These are phyloP conservation scores for Phaeophleospora eucalypticola DNA, from an alignment of 2,329 filamentous ascomycete species.

Conservation along the genomic window DNA sequence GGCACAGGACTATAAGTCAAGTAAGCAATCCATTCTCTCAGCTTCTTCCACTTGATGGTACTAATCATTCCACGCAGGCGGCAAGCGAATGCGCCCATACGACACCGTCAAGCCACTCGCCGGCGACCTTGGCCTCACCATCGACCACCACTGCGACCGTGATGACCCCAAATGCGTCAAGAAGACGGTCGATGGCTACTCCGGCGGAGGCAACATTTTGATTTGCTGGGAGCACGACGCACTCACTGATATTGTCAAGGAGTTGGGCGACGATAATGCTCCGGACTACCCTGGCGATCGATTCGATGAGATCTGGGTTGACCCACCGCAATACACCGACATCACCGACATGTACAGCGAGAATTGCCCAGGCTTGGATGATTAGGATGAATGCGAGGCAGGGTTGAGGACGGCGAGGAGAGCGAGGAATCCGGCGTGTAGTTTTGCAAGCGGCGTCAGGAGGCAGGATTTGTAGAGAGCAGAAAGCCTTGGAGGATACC, in stretches of 20 bases:
- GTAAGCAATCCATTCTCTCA: slow-evolving; percentile 26
- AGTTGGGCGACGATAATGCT: slow-evolving; percentile 49
- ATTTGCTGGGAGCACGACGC: slow-evolving; percentile 60
- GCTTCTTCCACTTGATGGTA: not conserved
- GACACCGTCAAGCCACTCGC: slow-evolving; percentile 57
- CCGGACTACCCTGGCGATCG: slow-evolving; percentile 46
- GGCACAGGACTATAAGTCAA: slow-evolving; percentile 50
- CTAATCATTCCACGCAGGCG: slow-evolving; percentile 41
- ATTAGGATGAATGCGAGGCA: slow-evolving; percentile 7
- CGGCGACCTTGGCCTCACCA: slow-evolving; percentile 50
- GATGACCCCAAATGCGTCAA: slow-evolving; percentile 54
- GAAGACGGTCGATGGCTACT: slow-evolving; percentile 48
- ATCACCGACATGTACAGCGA: slow-evolving; percentile 49
- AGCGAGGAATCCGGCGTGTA: too few relatives aligned
- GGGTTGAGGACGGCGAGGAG: not conserved
- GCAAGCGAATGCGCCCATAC: slow-evolving; percentile 50
- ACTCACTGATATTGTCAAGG: slow-evolving; percentile 44
- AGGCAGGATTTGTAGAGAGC: too few relatives aligned
- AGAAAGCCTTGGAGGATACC: too few relatives aligned
- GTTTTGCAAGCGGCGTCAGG: too few relatives aligned
- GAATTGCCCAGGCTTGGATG: slow-evolving; percentile 53
- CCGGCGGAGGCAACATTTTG: slow-evolving; percentile 52
- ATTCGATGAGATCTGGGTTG: slow-evolving; percentile 57
- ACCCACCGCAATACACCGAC: slow-evolving; percentile 47
- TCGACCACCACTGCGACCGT: slow-evolving; percentile 55